Conservation (phyloP, 148 eudicot species). For the Heliosperma pusillum region DNA sequence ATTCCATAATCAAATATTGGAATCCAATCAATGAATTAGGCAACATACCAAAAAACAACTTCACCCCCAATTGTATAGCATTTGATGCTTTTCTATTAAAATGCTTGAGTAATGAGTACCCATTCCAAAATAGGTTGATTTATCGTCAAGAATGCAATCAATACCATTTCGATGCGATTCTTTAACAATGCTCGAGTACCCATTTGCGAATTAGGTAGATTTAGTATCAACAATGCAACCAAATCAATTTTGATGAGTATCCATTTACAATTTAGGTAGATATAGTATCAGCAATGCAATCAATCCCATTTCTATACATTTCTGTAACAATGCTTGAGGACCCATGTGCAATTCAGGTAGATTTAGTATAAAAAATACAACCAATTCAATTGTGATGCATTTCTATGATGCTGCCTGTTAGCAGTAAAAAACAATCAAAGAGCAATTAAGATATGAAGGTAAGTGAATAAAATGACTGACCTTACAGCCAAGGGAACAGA, state of each 20-base stretch:
- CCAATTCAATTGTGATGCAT: background rate
- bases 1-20: background rate
- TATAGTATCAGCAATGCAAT: background rate
- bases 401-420: background rate
- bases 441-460: background rate
- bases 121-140: too few relatives aligned
- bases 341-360: conserved; percentile 1
- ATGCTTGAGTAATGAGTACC: too few relatives aligned
- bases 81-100: too few relatives aligned
- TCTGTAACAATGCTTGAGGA: background rate
- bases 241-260: background rate
- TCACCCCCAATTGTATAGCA: background rate
- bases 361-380: background rate
- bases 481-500: conserved; percentile 95
- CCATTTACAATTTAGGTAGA: background rate
- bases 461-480: conserved; percentile 23
- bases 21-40: background rate
- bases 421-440: too few relatives aligned
- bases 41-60: background rate
- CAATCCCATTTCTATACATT: background rate
- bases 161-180: too few relatives aligned
- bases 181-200: background rate
- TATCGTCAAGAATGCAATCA: background rate
- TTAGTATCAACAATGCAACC: background rate
- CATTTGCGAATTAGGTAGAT: conserved; percentile 4